Evolutionary conservation across 2,329 filamentous ascomycete genomes (phyloP).

Genomic region (Aspergillus candidus): DNA sequence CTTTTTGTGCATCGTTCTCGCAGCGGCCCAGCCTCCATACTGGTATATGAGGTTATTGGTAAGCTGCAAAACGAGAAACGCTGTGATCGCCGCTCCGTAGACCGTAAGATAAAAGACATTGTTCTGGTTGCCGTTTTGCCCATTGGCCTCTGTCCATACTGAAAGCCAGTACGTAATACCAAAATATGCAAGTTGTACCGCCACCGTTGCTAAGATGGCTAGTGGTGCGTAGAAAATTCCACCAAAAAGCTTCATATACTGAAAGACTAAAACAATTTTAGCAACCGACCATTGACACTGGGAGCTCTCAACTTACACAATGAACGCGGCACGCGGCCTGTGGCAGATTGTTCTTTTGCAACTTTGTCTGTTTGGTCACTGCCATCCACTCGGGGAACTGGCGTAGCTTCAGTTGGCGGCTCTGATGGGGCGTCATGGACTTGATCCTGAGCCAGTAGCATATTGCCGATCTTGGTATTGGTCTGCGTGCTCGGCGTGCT

Average conservation of each 20-base stretch:
- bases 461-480: neutral
- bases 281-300: neutral
- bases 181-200: slow-evolving; percentile 23
- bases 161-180: slow-evolving; percentile 26
- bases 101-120: slow-evolving; percentile 48
- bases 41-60: slow-evolving; percentile 40
- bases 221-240: slow-evolving; percentile 17
- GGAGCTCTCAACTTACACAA: slow-evolving; percentile 12
- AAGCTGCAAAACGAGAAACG: slow-evolving; percentile 21
- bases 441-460: slow-evolving; percentile 1
- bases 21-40: slow-evolving; percentile 53
- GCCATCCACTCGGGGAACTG: slow-evolving; percentile 6
- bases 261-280: slow-evolving; percentile 12
- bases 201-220: slow-evolving; percentile 15
- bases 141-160: slow-evolving; percentile 23
- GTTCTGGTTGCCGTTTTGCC: slow-evolving; percentile 12
- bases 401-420: slow-evolving; percentile 1
- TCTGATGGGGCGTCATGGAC: slow-evolving; percentile 6
- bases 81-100: slow-evolving; percentile 44
- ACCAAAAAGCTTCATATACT: slow-evolving; percentile 23
- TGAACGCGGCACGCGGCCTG: slow-evolving; percentile 20
- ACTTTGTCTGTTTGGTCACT: slow-evolving; percentile 8
- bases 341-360: slow-evolving; percentile 18
- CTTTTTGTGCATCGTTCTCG: slow-evolving; percentile 47
- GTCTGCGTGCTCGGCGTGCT: slow-evolving; percentile 6